Evolutionary conservation across 176 grass and related monocot genomes (phyloP), one percentile per base, ranked within the genome.

Genomic region (Juncus inflexus): DNA sequence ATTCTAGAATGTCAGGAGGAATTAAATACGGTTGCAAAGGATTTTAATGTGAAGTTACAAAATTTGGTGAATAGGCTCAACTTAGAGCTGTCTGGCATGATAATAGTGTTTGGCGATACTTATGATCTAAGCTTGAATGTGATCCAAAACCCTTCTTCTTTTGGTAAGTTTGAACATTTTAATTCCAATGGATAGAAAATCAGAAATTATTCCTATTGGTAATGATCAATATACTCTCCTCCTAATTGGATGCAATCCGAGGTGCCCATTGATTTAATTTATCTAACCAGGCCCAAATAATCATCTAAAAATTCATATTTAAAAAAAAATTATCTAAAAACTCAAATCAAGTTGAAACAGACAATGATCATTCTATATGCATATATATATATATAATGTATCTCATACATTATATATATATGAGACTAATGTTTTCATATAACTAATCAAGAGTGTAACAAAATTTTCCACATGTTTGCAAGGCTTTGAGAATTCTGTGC

Each of bases 401-500:
- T n/a, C n/a, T n/a, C n/a, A n/a, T n/a, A n/a, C n/a, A n/a, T n/a
- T 45, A 42, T 15, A 15, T 42, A 9, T 47, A 3, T 7, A 42
- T 28, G 19, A 28, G 19, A 28, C 19, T 28, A 28, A 28, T 28
- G 19, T 28, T 28, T 47, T 47, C 43, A 47, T 47, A 47, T 47
- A 47, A 47, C 9, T 9, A 47, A 47, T 28, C 19, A 28, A 28
- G 19, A 47, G 43, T 6, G 4, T 47, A 47, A 47, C 43, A 47
- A 47, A 47, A 47, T 9, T 47, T 47, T 47, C 6, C 1, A 6
- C 9, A 1, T 9, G 4, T 15, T 40, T 65, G 19, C 8, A 60
- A 89, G 89, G 71, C 11, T 77, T 92, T 42, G 75, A 92, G 66
- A 92, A 92, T 63, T 78, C 87, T 0, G 61, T 67, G 7, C 73